These are phyloP conservation scores for Aureobasidium sp. DNA, from an alignment of 2,329 filamentous ascomycete species.

Conservation along the genomic window DNA sequence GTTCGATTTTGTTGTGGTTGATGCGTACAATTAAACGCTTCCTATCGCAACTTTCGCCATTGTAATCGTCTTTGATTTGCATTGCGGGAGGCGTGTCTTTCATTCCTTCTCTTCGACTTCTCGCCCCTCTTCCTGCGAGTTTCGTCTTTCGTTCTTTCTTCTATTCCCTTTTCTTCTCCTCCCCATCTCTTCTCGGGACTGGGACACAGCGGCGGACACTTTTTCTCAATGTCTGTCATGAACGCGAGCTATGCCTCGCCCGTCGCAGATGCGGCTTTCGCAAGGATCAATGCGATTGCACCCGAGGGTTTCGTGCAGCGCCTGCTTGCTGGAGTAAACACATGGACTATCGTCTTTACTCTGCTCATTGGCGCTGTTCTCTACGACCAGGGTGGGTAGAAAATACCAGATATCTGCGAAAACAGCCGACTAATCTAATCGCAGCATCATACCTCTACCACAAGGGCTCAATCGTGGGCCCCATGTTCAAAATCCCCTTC, in stretches of 20 bases:
- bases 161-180: not conserved
- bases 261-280: slow-evolving; percentile 52
- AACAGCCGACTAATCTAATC: slow-evolving; percentile 16
- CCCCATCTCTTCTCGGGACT: not conserved
- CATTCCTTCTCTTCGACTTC: not conserved
- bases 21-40: slow-evolving; percentile 1
- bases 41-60: not conserved
- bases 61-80: not conserved
- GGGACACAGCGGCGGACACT: not conserved
- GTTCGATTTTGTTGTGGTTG: slow-evolving; percentile 10
- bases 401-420: not conserved
- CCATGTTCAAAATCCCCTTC: slow-evolving; percentile 41
- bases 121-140: not conserved
- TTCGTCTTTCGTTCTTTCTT: not conserved
- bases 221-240: slow-evolving; percentile 22
- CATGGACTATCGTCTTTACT: slow-evolving; percentile 61
- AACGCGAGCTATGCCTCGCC: slow-evolving; percentile 64
- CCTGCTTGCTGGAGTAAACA: slow-evolving; percentile 49
- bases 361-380: slow-evolving; percentile 61
- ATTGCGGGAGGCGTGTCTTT: not conserved
- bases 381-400: slow-evolving; percentile 78
- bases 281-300: slow-evolving; percentile 40
- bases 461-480: slow-evolving; percentile 39
- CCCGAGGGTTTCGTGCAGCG: slow-evolving; percentile 43
- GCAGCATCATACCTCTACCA: slow-evolving; percentile 39